Evolutionary conservation across 495 filamentous ascomycete species (phyloP).

Genomic region (Penicillium fimorum): DNA sequence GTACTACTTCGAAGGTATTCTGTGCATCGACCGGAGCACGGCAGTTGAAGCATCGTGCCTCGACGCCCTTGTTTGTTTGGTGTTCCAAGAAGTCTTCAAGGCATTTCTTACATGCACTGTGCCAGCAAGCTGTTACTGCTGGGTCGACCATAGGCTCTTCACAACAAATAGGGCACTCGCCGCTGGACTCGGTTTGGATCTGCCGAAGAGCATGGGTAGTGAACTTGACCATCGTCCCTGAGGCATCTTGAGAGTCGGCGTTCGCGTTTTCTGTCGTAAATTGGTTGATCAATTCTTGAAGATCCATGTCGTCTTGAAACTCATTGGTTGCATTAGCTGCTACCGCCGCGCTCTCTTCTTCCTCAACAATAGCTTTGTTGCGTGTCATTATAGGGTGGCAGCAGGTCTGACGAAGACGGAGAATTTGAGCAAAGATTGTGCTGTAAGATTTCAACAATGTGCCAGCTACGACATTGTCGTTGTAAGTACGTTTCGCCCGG

Average conservation of each 20-base stretch:
- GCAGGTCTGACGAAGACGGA: constrained; percentile 90
- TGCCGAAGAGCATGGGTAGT: constrained; percentile 84
- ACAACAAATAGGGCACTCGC: constrained; percentile 91
- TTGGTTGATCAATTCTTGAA: constrained; percentile 76
- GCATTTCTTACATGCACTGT: constrained; percentile 92
- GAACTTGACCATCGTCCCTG: constrained; percentile 53
- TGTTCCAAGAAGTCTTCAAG: constrained; percentile 83
- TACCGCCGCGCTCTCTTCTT: constrained; percentile 81
- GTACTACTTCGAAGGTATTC: constrained; percentile 88
- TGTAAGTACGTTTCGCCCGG: constrained; percentile 78
- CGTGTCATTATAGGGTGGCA: constrained; percentile 89
- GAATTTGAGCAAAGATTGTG: constrained; percentile 94
- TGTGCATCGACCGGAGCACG: constrained; percentile 75
- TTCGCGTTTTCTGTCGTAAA: constrained; percentile 71
- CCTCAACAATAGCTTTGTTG: constrained; percentile 77
- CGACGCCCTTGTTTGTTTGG: constrained; percentile 69
- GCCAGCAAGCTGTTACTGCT: constrained; percentile 93
- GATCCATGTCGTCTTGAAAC: constrained; percentile 93
- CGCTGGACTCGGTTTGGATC: constrained; percentile 81
- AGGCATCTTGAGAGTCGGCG: constrained; percentile 41
- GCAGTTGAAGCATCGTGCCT: constrained; percentile 85
- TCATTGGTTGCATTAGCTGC: constrained; percentile 77
- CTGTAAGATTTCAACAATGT: constrained; percentile 93
- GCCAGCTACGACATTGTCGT: constrained; percentile 81
- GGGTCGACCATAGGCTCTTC: constrained; percentile 95